phyloP scores from a whole-genome alignment of 2,329 filamentous ascomycete species.

The Sclerotinia subarctica region DNA sequence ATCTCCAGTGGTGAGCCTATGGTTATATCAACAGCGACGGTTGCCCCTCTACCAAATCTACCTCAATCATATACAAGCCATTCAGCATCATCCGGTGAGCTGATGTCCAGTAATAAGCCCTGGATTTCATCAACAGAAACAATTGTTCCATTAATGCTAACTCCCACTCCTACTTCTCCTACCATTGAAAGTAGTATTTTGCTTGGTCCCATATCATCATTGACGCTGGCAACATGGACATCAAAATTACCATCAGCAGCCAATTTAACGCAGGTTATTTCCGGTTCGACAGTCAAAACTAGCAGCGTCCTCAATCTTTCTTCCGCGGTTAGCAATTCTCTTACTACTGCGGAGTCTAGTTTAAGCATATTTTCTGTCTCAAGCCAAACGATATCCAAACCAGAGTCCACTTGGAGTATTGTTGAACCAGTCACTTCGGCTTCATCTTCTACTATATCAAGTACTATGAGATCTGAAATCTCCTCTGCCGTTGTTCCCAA shows the following conservation, averaged over 20 bases:
- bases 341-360: conserved; percentile 8
- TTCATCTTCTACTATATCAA: conserved; percentile 11
- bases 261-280: neutral
- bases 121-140: conserved; percentile 18
- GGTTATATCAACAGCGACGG: conserved; percentile 23
- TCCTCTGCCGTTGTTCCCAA: neutral
- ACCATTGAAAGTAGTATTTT: too few species aligned
- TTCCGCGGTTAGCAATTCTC: neutral
- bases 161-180: too few species aligned
- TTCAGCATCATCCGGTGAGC: neutral
- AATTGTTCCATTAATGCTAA: neutral
- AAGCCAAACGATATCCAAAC: neutral
- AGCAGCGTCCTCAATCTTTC: neutral
- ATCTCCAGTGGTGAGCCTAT: neutral
- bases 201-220: neutral
- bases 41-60: conserved; percentile 24
- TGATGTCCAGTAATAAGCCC: neutral
- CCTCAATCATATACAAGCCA: neutral
- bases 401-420: conserved; percentile 1
- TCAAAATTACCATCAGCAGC: too few species aligned
- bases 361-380: neutral
- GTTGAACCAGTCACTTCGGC: conserved; percentile 26
- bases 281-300: conserved; percentile 5
- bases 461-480: neutral
- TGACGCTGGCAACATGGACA: too few species aligned